A percentile compares a stretch with the other conserved stretches of the same genome.
These are phyloP conservation scores for Mixia osmundae DNA, from an alignment of 1,284 basidiomycete species.

Conservation along the genomic window DNA sequence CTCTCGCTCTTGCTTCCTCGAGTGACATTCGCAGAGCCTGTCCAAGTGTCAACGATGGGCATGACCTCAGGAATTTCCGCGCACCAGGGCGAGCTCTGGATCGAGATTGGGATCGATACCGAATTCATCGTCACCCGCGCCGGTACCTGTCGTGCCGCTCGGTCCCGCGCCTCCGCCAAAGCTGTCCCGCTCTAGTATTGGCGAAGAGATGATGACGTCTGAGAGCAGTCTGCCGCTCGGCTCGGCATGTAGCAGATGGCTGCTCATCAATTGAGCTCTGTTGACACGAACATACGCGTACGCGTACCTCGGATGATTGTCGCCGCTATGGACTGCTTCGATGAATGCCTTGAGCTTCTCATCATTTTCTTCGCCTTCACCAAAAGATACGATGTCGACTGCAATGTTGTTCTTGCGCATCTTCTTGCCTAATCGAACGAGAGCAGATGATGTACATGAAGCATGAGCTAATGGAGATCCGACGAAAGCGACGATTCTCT, in stretches of 20 bases:
- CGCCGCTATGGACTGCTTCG: constrained; percentile 46
- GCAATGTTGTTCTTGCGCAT: constrained; percentile 99
- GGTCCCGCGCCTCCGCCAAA: constrained; percentile 31
- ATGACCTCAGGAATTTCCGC: constrained; percentile 9
- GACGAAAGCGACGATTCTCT: constrained; percentile 81
- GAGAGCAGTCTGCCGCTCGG: constrained; percentile 58
- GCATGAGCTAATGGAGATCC: constrained; percentile 46
- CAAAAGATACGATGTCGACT: constrained; percentile 65
- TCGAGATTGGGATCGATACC: constrained; percentile 86
- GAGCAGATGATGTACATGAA: constrained; percentile 4
- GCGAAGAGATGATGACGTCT: constrained; percentile 55
- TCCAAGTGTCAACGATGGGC: constrained; percentile 10
- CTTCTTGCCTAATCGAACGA: constrained; percentile 55
- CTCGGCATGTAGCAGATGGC: constrained; percentile 54
- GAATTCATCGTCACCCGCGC: constrained; percentile 39
- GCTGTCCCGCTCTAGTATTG: constrained; percentile 61
- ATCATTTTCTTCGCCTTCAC: constrained; percentile 27
- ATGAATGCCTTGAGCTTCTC: constrained; percentile 47
- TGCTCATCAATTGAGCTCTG: too few species aligned
- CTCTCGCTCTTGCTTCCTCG: constrained; percentile 82
- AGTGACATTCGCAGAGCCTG: constrained; percentile 92
- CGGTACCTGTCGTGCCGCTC: constrained; percentile 19
- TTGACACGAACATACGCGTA: constrained; percentile 40
- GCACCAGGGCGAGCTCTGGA: constrained; percentile 88
- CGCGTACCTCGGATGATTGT: too few species aligned